Percentiles rank a stretch among this genome's conserved stretches.
Evolutionary conservation across 2,329 filamentous ascomycete genomes (phyloP).

Genomic region (Aspergillus clavatus): DNA sequence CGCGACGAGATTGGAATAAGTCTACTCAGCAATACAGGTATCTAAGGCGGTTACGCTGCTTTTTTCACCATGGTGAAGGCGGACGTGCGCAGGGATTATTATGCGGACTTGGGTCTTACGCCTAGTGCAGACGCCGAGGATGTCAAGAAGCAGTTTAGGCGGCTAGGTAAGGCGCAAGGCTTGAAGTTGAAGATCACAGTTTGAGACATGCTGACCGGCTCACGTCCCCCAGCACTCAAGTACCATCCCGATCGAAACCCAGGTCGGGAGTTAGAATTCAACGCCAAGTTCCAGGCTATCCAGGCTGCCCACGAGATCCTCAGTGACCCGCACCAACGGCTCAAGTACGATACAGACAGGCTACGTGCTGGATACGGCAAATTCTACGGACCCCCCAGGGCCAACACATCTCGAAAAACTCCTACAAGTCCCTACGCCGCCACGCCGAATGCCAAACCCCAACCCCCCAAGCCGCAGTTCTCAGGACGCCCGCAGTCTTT

Average conservation of each 20-base stretch:
- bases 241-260: constrained; percentile 89
- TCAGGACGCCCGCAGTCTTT: constrained; percentile 16
- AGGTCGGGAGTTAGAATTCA: constrained; percentile 72
- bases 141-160: constrained; percentile 81
- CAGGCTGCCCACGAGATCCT: constrained; percentile 80
- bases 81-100: constrained; percentile 71
- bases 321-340: constrained; percentile 53
- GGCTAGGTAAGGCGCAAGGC: constrained; percentile 58
- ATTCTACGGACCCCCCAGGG: constrained; percentile 27
- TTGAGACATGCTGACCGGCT: constrained; percentile 1
- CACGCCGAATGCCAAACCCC: constrained; percentile 22
- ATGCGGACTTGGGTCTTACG: constrained; percentile 72
- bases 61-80: constrained; percentile 60
- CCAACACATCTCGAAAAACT: constrained; percentile 27
- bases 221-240: constrained; percentile 58
- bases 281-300: constrained; percentile 78
- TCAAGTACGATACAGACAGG: constrained; percentile 60
- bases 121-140: constrained; percentile 65
- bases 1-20: constrained; percentile 9
- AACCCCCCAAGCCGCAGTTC: constrained; percentile 19
- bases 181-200: not conserved
- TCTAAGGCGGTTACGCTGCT: not conserved
- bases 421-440: constrained; percentile 20
- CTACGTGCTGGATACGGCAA: constrained; percentile 46
- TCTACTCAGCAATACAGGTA: constrained; percentile 8